Evolutionary conservation across 164 flowering plant genomes (phyloP).

Genomic region (Stephania japonica): DNA sequence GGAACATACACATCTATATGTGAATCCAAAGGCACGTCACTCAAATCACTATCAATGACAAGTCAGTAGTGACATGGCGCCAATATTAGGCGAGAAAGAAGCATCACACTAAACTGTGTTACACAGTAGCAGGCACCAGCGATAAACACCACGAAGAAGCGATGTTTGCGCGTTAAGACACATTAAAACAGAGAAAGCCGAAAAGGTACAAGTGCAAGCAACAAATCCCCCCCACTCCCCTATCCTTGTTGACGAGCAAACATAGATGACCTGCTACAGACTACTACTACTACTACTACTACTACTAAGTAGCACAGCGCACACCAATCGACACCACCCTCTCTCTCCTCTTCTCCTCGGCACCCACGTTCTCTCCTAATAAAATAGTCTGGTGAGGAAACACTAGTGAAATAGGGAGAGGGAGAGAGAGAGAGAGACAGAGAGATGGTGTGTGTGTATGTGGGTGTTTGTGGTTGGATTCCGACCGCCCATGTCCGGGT

Average conservation of each 20-base stretch:
- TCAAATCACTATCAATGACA: no score
- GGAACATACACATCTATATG: no score
- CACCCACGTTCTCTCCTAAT: not conserved
- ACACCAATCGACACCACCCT: not conserved
- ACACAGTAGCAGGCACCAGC: not conserved
- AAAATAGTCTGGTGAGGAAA: not conserved
- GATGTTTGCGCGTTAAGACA: not conserved
- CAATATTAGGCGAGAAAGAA: not conserved
- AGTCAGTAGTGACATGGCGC: not conserved
- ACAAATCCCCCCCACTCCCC: not conserved
- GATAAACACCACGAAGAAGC: not conserved
- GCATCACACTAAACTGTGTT: not conserved
- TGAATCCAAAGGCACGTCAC: no score
- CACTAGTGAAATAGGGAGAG: not conserved
- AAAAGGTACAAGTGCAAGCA: slow-evolving; percentile 1
- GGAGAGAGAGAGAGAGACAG: slow-evolving; percentile 7
- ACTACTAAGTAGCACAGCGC: not conserved
- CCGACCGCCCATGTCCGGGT: slow-evolving; percentile 42
- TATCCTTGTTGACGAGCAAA: not conserved
- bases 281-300: not conserved
- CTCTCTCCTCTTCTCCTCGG: not conserved
- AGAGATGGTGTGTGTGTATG: not conserved
- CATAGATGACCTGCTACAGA: not conserved
- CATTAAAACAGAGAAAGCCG: slow-evolving; percentile 1
- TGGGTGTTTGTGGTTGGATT: slow-evolving; percentile 10